Evolutionary conservation across 305 asterid genomes (phyloP).

Genomic region (Fraxinus sp.): DNA sequence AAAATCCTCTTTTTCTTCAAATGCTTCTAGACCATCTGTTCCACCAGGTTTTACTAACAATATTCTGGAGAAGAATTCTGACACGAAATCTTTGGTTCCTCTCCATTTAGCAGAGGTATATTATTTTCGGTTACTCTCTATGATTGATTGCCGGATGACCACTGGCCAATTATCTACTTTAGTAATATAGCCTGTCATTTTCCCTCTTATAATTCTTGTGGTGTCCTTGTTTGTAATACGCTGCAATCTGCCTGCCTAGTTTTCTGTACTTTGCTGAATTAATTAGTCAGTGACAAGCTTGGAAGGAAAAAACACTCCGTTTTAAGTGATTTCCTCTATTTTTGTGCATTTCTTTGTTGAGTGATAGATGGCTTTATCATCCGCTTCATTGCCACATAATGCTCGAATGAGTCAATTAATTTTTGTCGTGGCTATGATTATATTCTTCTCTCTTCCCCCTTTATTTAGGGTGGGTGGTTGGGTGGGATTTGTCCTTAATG

Average conservation of each 20-base stretch:
- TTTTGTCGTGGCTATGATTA: too few relatives aligned
- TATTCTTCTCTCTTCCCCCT: too few relatives aligned
- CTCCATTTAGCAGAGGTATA: neutral
- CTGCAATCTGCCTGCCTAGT: neutral
- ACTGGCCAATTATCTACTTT: neutral
- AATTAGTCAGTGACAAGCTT: neutral
- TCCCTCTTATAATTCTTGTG: neutral
- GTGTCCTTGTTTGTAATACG: neutral
- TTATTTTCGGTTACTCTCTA: neutral
- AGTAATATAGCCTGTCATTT: neutral
- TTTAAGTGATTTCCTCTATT: too few relatives aligned
- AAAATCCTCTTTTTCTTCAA: neutral
- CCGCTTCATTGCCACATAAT: too few relatives aligned
- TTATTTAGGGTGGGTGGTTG: too few relatives aligned
- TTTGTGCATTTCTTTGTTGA: too few relatives aligned
- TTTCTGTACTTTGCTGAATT: neutral
- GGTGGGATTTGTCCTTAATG: too few relatives aligned
- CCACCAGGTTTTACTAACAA: neutral
- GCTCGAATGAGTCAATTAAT: too few relatives aligned
- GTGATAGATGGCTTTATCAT: too few relatives aligned
- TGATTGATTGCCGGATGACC: neutral
- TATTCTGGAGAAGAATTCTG: neutral
- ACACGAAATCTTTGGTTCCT: neutral
- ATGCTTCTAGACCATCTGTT: neutral
- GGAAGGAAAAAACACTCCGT: too few relatives aligned